phyloP scores from a whole-genome alignment of 164 flowering plant genomes.

The Vitis cinerea region DNA sequence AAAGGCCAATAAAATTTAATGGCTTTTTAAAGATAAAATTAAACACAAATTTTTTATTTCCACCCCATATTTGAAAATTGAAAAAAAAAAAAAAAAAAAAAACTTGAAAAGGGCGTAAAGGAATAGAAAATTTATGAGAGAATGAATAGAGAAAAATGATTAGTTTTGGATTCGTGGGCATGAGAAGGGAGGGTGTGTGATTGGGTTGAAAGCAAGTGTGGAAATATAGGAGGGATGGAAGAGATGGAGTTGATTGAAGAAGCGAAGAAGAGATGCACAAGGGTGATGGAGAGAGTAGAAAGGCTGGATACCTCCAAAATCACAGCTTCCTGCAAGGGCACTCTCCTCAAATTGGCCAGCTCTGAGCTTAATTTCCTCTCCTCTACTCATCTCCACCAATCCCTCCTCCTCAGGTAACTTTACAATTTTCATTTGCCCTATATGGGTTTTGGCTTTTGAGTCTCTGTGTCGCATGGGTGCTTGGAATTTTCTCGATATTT shows the following conservation, averaged over 20 bases:
- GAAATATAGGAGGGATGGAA: neutral
- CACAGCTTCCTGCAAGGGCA: conserved; percentile 51
- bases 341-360: conserved; percentile 53
- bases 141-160: neutral
- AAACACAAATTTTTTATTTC: too few relatives aligned
- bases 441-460: too few relatives aligned
- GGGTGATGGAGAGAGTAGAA: conserved; percentile 25
- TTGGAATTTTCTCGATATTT: neutral
- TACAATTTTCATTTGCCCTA: neutral
- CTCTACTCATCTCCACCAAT: conserved; percentile 14
- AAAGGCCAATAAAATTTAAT: too few relatives aligned
- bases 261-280: conserved; percentile 54
- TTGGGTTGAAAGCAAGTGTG: neutral
- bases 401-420: conserved; percentile 41
- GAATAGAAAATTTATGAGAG: neutral
- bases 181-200: neutral
- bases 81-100: too few relatives aligned
- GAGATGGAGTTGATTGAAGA: conserved; percentile 22
- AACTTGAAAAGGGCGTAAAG: too few relatives aligned
- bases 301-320: conserved; percentile 37
- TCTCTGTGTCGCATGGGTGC: too few relatives aligned
- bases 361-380: conserved; percentile 79
- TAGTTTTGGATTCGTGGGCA: too few relatives aligned
- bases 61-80: too few relatives aligned
- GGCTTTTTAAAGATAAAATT: too few relatives aligned